Conservation (phyloP, 192 early-diverging fungal species). For the Mortierella claussenii region DNA sequence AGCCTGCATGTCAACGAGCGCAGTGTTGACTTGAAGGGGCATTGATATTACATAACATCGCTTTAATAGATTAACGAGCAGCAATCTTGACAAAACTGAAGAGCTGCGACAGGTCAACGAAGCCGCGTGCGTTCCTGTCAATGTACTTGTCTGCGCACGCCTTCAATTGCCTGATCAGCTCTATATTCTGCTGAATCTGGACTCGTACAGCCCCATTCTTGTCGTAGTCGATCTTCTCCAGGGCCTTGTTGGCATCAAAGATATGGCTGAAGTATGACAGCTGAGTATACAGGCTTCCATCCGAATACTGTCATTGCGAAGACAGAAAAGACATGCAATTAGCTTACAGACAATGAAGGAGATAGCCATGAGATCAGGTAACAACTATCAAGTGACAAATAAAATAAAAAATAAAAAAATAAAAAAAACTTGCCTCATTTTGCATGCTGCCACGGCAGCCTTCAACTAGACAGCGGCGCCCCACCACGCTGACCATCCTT, state of each 20-base stretch:
- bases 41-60: no score
- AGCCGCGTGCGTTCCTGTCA: conserved; percentile 74
- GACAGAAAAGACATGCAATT: conserved; percentile 1
- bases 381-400: no score
- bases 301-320: no score
- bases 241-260: conserved; percentile 67
- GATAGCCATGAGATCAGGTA: no score
- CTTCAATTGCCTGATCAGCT: conserved; percentile 57
- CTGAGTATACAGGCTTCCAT: conserved; percentile 83
- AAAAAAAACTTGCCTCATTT: conserved; percentile 64
- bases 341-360: no score
- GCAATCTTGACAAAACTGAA: conserved; percentile 59
- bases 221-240: conserved; percentile 40
- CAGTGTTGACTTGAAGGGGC: no score
- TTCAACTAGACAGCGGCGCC: conserved; percentile 69
- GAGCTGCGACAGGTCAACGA: conserved; percentile 76
- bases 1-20: no score
- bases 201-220: conserved; percentile 19
- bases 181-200: conserved; percentile 53
- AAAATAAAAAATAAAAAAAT: neutral
- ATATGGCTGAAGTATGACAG: conserved; percentile 79
- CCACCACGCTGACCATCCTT: conserved; percentile 75
- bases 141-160: conserved; percentile 74
- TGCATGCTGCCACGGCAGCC: conserved; percentile 76
- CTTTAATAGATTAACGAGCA: conserved; percentile 1